Conservation (phyloP, 2,329 filamentous ascomycete species). For the Cercospora sp. region DNA sequence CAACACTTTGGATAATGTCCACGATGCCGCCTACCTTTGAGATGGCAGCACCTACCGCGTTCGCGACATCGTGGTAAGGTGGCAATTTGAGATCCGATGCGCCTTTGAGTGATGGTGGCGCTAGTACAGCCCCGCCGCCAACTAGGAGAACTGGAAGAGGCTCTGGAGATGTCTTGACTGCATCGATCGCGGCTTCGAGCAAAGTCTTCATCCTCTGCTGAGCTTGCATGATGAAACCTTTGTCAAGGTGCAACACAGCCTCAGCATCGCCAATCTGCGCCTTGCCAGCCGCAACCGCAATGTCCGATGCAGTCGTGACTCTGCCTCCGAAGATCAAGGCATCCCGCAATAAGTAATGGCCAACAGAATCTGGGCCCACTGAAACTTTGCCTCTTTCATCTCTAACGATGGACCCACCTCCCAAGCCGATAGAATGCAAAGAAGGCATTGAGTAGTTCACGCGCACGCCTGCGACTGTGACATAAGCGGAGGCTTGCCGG, state of each 20-base stretch:
- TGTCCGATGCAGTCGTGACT: conserved; percentile 56
- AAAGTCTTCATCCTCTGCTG: conserved; percentile 47
- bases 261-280: conserved; percentile 31
- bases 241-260: conserved; percentile 25
- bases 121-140: conserved; percentile 58
- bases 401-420: conserved; percentile 54
- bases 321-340: conserved; percentile 56
- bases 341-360: conserved; percentile 51
- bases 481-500: conserved; percentile 61
- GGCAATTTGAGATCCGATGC: conserved; percentile 55
- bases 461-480: conserved; percentile 60
- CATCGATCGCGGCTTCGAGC: conserved; percentile 55
- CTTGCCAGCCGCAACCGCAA: conserved; percentile 44
- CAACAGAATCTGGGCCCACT: conserved; percentile 60
- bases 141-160: conserved; percentile 57
- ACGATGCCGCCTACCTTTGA: conserved; percentile 56
- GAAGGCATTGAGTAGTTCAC: conserved; percentile 52
- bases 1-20: conserved; percentile 52
- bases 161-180: conserved; percentile 58
- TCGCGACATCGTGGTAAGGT: conserved; percentile 56
- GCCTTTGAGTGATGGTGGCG: conserved; percentile 51
- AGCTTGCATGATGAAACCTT: conserved; percentile 26
- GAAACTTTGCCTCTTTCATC: conserved; percentile 38
- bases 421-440: conserved; percentile 57
- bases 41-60: conserved; percentile 62